Conservation (phyloP, 352 stramenopile genomes). For the Pythium volutum region DNA sequence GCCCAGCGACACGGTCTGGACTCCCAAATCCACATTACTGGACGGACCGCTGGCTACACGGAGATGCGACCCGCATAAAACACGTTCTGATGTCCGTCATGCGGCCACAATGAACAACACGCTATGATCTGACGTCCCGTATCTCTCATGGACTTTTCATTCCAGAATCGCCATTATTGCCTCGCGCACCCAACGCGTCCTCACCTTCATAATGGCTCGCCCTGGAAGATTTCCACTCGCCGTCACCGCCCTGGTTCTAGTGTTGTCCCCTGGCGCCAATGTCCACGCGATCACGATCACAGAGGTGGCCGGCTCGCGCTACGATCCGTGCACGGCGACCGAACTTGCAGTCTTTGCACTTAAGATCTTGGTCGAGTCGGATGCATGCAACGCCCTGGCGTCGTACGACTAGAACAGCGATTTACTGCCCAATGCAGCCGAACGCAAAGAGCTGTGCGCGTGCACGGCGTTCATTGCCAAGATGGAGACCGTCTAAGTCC, state of each 20-base stretch:
- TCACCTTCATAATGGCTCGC: no score
- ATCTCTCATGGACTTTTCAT: not conserved
- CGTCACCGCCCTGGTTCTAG: not conserved
- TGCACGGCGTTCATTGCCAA: conserved; percentile 1
- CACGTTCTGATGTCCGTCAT: no score
- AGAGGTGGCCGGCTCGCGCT: not conserved
- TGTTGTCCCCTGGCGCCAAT: not conserved
- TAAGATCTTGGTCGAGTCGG: not conserved
- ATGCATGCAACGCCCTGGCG: not conserved
- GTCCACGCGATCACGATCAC: not conserved
- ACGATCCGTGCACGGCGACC: not conserved
- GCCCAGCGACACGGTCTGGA: no score
- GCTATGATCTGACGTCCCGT: not conserved
- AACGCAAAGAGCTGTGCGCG: not conserved
- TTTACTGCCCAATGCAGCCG: not conserved
- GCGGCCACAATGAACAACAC: no score
- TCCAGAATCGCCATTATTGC: not conserved
- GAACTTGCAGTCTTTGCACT: not conserved
- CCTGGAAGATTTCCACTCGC: no score
- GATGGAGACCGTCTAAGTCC: not conserved
- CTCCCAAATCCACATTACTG: no score
- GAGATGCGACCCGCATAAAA: no score
- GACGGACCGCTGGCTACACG: no score
- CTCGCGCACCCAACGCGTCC: no score
- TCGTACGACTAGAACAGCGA: conserved; percentile 1